Evolutionary conservation across 192 early-diverging fungal species (phyloP).

Genomic region (Podila clonocystis): DNA sequence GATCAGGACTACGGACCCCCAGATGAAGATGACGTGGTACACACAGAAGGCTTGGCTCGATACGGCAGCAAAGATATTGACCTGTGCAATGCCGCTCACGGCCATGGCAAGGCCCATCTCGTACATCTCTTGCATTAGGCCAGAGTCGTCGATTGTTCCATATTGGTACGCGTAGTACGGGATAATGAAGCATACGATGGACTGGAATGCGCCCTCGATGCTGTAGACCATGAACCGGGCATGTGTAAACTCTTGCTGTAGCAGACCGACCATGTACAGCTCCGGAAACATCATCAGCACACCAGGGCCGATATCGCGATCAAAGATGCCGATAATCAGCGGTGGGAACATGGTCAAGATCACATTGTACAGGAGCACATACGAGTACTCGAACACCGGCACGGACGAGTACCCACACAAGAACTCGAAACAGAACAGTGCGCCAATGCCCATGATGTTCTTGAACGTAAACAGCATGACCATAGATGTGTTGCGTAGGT

Average conservation of each 20-base stretch:
- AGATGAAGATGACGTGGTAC: conserved; percentile 68
- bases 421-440: conserved; percentile 84
- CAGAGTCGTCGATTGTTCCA: conserved; percentile 12
- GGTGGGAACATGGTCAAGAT: conserved; percentile 81
- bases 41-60: conserved; percentile 85
- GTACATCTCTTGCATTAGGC: conserved; percentile 40
- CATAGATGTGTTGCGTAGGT: conserved; percentile 65
- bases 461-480: conserved; percentile 80
- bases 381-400: conserved; percentile 81
- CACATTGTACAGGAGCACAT: conserved; percentile 82
- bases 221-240: conserved; percentile 68
- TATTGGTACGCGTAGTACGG: conserved; percentile 28
- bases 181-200: conserved; percentile 62
- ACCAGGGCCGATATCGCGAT: conserved; percentile 74
- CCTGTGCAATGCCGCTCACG: conserved; percentile 74
- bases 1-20: conserved; percentile 70
- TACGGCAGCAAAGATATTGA: conserved; percentile 80
- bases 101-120: conserved; percentile 82
- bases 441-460: conserved; percentile 75
- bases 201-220: conserved; percentile 72
- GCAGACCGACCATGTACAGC: conserved; percentile 75
- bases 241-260: conserved; percentile 69
- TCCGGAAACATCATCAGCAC: conserved; percentile 72
- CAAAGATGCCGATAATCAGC: conserved; percentile 73
- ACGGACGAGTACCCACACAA: conserved; percentile 81